These are phyloP conservation scores for Alternaria triticimaculans DNA, from an alignment of 2,329 filamentous ascomycete species.

Conservation along the genomic window DNA sequence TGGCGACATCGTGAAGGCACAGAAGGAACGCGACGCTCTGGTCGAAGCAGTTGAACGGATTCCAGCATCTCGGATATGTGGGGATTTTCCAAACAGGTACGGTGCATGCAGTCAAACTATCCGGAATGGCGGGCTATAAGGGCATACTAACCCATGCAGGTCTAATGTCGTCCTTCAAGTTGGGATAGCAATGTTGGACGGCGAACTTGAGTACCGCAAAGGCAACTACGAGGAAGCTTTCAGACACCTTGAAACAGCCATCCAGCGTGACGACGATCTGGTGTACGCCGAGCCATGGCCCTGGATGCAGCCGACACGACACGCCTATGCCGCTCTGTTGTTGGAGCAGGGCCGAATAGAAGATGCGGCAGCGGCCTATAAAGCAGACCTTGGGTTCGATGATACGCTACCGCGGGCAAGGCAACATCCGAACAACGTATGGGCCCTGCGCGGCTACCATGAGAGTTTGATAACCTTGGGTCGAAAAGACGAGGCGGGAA, in stretches of 20 bases:
- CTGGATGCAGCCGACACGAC: constrained; percentile 78
- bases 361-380: constrained; percentile 48
- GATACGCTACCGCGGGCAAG: constrained; percentile 67
- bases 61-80: constrained; percentile 61
- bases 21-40: constrained; percentile 60
- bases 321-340: constrained; percentile 73
- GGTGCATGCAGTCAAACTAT: not conserved
- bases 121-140: not conserved
- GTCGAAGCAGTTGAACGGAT: constrained; percentile 59
- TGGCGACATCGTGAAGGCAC: constrained; percentile 62
- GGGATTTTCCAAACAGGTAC: constrained; percentile 70
- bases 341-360: constrained; percentile 66
- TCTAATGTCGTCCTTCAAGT: constrained; percentile 69
- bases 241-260: constrained; percentile 62
- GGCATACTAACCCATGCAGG: not conserved
- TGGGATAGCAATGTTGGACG: constrained; percentile 69
- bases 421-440: constrained; percentile 75
- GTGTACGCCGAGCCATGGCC: constrained; percentile 79
- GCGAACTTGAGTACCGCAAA: constrained; percentile 74
- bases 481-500: constrained; percentile 54
- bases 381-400: constrained; percentile 51
- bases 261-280: constrained; percentile 66
- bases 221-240: constrained; percentile 67
- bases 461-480: constrained; percentile 70
- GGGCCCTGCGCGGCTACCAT: constrained; percentile 75